Conservation (phyloP, 2,329 filamentous ascomycete genomes). For the Colletotrichum chlorophyti region DNA sequence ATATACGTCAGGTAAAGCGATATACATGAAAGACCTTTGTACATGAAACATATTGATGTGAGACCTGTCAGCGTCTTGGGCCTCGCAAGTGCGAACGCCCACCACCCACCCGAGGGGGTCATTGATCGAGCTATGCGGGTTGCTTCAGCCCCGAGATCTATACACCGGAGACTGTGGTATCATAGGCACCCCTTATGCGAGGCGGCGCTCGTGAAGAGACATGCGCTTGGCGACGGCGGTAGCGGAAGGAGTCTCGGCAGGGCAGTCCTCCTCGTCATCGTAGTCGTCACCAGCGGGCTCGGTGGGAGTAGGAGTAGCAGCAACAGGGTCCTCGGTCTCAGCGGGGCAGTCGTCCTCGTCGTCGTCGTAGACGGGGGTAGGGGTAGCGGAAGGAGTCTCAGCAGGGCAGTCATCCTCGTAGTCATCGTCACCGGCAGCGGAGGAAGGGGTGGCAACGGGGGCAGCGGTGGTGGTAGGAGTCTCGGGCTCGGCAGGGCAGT, state of each 20-base stretch:
- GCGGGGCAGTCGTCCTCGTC: slow-evolving; percentile 22
- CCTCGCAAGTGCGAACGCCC: slow-evolving; percentile 10
- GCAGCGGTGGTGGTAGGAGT: slow-evolving; percentile 1
- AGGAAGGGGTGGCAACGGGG: not conserved
- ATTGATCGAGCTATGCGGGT: not conserved
- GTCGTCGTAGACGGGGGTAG: not conserved
- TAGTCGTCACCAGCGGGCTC: slow-evolving; percentile 4
- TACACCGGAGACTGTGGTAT: not conserved
- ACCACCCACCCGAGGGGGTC: not conserved
- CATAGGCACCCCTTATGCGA: not conserved
- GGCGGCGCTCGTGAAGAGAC: slow-evolving; percentile 28
- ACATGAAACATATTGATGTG: slow-evolving; percentile 20
- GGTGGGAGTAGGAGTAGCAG: slow-evolving; percentile 7
- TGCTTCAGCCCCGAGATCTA: not conserved
- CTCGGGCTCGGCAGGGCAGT: slow-evolving; percentile 23
- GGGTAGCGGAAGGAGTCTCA: not conserved
- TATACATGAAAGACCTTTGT: slow-evolving; percentile 24
- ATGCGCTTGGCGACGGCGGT: slow-evolving; percentile 23
- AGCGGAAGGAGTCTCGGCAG: slow-evolving; percentile 11
- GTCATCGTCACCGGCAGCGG: not conserved
- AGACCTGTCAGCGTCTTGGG: slow-evolving; percentile 2
- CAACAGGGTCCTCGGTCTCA: slow-evolving; percentile 1
- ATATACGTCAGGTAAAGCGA: slow-evolving; percentile 23
- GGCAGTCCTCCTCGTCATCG: slow-evolving; percentile 22
- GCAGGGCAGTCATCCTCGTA: slow-evolving; percentile 5